Evolutionary conservation across 768 basidiomycete species (phyloP).

Genomic region (Mycena galericulata): DNA sequence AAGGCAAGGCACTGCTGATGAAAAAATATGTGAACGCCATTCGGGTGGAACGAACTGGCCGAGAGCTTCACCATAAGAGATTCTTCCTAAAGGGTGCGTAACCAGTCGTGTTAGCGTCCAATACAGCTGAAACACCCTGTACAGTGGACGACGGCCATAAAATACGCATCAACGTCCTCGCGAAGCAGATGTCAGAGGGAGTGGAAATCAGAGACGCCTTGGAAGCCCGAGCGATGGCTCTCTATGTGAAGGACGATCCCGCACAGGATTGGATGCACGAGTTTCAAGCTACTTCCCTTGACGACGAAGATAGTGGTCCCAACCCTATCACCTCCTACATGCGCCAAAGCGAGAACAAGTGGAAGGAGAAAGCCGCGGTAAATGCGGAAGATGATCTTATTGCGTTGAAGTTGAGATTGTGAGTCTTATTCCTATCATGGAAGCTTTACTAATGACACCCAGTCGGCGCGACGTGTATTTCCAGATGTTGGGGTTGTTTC

Average conservation of each 20-base stretch:
- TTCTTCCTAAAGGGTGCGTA: constrained; percentile 49
- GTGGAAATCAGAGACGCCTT: constrained; percentile 36
- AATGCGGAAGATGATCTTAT: constrained; percentile 1
- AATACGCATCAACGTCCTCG: constrained; percentile 44
- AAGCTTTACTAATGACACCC: not conserved
- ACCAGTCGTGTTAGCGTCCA: not conserved
- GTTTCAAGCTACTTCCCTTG: not conserved
- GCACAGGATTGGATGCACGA: constrained; percentile 1
- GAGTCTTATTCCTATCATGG: not conserved
- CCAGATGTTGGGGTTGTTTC: not conserved
- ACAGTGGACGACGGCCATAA: constrained; percentile 47
- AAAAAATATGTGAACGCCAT: constrained; percentile 47
- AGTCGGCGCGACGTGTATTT: constrained; percentile 14
- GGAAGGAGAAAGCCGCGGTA: not conserved
- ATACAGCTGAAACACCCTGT: not conserved
- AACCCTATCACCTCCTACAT: not conserved
- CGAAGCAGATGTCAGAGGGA: constrained; percentile 43
- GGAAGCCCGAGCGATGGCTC: constrained; percentile 32
- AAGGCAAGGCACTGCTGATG: constrained; percentile 39
- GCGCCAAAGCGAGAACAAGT: not conserved
- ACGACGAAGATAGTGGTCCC: not conserved
- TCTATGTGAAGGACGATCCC: constrained; percentile 23
- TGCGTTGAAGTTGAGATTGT: not conserved
- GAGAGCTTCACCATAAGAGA: constrained; percentile 44
- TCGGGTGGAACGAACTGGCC: constrained; percentile 44